Base-by-base conservation (phyloP, 2,329 filamentous ascomycete genomes). In the Onygenales sp. region DNA sequence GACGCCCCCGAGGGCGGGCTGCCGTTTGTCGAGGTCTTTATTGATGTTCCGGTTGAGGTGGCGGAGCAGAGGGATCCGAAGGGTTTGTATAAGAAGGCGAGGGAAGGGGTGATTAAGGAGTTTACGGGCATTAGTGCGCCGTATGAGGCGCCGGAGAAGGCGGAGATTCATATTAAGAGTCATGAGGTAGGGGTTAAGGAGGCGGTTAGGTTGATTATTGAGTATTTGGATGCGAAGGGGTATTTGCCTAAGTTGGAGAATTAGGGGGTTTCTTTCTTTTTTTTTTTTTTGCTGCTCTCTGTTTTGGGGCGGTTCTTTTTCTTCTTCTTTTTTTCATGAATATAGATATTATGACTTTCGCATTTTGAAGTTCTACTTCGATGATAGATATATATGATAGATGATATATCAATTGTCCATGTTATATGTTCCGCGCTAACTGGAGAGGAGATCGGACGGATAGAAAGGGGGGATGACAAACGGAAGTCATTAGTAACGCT, bases 61-160 rank as follows among this genome's bases (percentile, higher is more conserved):
- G 92, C 93, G 39, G 92, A 97, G 81, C 79, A 92, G 80, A 84
- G 93, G 58, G 93, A 98, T 67, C 93, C 93, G 48, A 98, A 98
- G 82, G 93, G 92, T 4, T 75, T 97, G 56, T 98, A 98, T 76
- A 95, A 95, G 80, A 95, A 95, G 82, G 93, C 93, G 10, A 79
- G 92, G 44, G 85, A 87, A 50, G 93, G 93, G 44, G 84, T 94
- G 70, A 97, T 97, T 73, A 93, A 94, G 73, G 89, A 97, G 62
- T 98, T 98, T 69, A 98, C 93, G 1, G 93, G 93, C 53, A 89
- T 97, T 65, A 91, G 86, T 60, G 90, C 92, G 33, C 93, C 93
- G 1, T 98, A 98, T 69, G 93, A 98, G 80, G 88, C 83, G 57
- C 93, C 93, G 4, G 76, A 85, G 68, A 83, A 83, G 54, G 82